These are phyloP conservation scores for Chenopodium album DNA, from an alignment of 148 eudicot genomes.

Conservation along the genomic window DNA sequence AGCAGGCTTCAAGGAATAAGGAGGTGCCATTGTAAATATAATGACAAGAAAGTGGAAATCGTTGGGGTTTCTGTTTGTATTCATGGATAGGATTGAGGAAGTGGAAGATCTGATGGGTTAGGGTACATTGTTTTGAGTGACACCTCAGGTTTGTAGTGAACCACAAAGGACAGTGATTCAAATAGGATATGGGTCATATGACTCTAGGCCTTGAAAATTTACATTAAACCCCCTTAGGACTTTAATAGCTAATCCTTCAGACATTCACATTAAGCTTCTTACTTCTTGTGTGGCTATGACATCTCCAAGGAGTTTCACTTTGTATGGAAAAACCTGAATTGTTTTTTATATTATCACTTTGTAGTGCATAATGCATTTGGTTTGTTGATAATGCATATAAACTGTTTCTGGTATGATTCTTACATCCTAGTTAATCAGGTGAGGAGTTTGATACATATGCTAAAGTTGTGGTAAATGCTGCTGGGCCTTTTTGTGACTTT, in stretches of 20 bases:
- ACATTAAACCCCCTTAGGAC: not conserved
- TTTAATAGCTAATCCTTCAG: not conserved
- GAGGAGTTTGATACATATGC: slow-evolving; percentile 89
- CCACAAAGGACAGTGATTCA: not conserved
- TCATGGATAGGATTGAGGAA: not conserved
- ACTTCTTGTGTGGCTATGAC: not conserved
- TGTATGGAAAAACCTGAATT: not conserved
- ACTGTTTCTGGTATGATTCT: slow-evolving; percentile 23
- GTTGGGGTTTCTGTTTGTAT: too few species aligned
- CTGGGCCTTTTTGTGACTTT: slow-evolving; percentile 97
- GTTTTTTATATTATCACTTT: not conserved
- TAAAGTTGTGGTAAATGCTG: slow-evolving; percentile 89
- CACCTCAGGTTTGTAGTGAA: not conserved
- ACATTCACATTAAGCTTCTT: not conserved
- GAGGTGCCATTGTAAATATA: not conserved
- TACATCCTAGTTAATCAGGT: slow-evolving; percentile 50
- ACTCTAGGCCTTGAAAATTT: not conserved
- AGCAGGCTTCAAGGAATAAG: not conserved
- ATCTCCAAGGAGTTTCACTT: not conserved
- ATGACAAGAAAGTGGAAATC: not conserved
- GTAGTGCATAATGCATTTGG: not conserved
- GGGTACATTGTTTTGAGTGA: not conserved
- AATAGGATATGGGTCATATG: not conserved
- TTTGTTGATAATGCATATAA: not conserved
- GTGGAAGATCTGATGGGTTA: not conserved